Evolutionary conservation across 2,329 filamentous ascomycete genomes (phyloP).

Genomic region (Penicillium sp.): DNA sequence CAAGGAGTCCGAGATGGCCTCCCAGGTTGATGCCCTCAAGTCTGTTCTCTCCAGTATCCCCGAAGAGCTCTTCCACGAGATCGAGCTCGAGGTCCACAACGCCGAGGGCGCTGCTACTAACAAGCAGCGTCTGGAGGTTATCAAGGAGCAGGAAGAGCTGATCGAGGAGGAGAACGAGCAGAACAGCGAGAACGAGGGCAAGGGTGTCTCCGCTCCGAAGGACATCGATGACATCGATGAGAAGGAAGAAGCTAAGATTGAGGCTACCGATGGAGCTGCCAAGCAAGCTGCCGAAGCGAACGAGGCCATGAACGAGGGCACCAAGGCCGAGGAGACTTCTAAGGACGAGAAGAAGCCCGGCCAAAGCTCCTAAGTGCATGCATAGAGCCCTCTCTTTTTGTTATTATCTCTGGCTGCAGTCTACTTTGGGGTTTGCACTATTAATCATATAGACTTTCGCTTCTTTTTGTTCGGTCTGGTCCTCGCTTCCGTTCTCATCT

Average conservation of each 20-base stretch:
- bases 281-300: conserved; percentile 53
- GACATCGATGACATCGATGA: conserved; percentile 95
- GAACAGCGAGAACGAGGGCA: conserved; percentile 76
- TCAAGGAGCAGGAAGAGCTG: conserved; percentile 97
- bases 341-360: conserved; percentile 34
- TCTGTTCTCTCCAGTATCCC: conserved; percentile 93
- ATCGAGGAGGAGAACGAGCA: conserved; percentile 98
- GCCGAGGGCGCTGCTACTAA: conserved; percentile 97
- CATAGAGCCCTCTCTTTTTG: conserved; percentile 5
- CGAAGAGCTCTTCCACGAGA: conserved; percentile 98
- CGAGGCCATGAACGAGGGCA: conserved; percentile 46
- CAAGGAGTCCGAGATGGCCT: conserved; percentile 80
- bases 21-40: conserved; percentile 89
- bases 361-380: conserved; percentile 24
- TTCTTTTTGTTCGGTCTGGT: conserved; percentile 1
- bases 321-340: conserved; percentile 35
- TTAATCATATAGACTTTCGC: conserved; percentile 16
- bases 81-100: conserved; percentile 96
- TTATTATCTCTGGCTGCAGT: conserved; percentile 11
- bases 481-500: conserved; percentile 21
- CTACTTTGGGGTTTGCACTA: conserved; percentile 12
- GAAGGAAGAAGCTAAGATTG: conserved; percentile 69
- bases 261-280: conserved; percentile 48
- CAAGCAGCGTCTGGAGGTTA: conserved; percentile 96
- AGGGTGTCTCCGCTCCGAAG: conserved; percentile 74